Conservation (phyloP, 2,329 filamentous ascomycete genomes). For the Hypoxylon sp. region DNA sequence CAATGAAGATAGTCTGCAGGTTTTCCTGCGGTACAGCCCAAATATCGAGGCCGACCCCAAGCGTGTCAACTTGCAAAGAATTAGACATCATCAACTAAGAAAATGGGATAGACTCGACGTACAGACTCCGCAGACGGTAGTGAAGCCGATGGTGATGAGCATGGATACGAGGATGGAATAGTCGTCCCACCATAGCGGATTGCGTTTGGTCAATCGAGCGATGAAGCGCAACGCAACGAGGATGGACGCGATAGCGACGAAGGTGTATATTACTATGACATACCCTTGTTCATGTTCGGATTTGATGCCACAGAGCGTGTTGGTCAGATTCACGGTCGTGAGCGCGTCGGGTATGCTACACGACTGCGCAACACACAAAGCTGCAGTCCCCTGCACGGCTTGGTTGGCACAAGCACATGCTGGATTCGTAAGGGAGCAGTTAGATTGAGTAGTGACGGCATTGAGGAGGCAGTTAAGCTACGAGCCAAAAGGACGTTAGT, state of each 20-base stretch:
- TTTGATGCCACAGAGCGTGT: slow-evolving; percentile 3
- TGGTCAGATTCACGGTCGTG: slow-evolving; percentile 1
- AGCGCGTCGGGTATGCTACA: slow-evolving; percentile 6
- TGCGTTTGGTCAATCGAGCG: slow-evolving; percentile 1
- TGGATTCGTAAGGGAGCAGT: neutral
- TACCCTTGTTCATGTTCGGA: neutral
- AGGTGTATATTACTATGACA: neutral
- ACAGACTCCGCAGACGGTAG: neutral
- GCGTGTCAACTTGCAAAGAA: neutral
- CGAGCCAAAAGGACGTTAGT: neutral
- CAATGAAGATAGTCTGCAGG: neutral
- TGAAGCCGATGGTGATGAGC: neutral
- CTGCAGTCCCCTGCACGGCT: slow-evolving; percentile 1
- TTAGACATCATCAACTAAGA: neutral
- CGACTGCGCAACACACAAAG: neutral
- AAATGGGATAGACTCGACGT: neutral
- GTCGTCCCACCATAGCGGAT: slow-evolving; percentile 5
- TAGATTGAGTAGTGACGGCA: neutral
- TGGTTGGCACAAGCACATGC: slow-evolving; percentile 7
- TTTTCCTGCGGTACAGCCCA: slow-evolving; percentile 10
- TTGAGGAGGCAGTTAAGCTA: neutral
- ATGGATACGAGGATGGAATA: slow-evolving; percentile 1
- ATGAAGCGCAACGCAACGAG: neutral
- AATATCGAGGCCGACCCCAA: slow-evolving; percentile 4
- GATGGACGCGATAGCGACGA: neutral